phyloP scores from a whole-genome alignment of 2,329 filamentous ascomycete species.

The Bipolaris sorokiniana region DNA sequence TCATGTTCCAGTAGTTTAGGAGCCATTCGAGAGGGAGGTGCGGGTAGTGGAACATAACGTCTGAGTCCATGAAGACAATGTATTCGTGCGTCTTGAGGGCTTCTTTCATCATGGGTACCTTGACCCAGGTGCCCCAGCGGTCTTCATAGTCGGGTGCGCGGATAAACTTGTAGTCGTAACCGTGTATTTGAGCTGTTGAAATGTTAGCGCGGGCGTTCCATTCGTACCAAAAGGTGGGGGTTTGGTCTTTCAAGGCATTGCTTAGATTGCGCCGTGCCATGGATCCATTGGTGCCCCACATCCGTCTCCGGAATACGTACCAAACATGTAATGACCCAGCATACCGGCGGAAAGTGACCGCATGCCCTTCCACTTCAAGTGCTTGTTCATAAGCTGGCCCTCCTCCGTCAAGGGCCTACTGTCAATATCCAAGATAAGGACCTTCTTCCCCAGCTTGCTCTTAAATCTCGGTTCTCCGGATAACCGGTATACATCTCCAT shows the following conservation, averaged over 20 bases:
- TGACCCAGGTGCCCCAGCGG: constrained; percentile 57
- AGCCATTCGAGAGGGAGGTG: constrained; percentile 59
- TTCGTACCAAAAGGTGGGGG: not conserved
- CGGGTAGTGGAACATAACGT: constrained; percentile 56
- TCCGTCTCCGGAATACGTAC: constrained; percentile 19
- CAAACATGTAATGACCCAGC: constrained; percentile 50
- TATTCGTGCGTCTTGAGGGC: constrained; percentile 52
- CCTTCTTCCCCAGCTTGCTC: constrained; percentile 45
- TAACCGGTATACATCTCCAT: constrained; percentile 43
- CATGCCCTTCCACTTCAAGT: constrained; percentile 48
- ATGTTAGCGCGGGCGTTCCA: constrained; percentile 16
- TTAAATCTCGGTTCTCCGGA: constrained; percentile 42
- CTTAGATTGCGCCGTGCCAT: not conserved
- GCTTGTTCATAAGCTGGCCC: constrained; percentile 46
- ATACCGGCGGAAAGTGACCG: constrained; percentile 47
- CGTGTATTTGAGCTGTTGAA: constrained; percentile 53
- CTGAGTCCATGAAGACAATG: constrained; percentile 58
- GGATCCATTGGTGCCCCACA: not conserved
- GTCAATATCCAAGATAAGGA: constrained; percentile 49
- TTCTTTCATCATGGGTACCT: constrained; percentile 55
- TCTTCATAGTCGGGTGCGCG: constrained; percentile 51
- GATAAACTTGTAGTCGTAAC: constrained; percentile 58
- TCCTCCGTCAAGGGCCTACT: constrained; percentile 44
- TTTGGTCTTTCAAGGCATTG: not conserved
- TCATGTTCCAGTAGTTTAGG: constrained; percentile 58